Evolutionary conservation across 306 rosid genomes (phyloP), one percentile per base, ranked within the genome.

Genomic region (Vigna angularis): DNA sequence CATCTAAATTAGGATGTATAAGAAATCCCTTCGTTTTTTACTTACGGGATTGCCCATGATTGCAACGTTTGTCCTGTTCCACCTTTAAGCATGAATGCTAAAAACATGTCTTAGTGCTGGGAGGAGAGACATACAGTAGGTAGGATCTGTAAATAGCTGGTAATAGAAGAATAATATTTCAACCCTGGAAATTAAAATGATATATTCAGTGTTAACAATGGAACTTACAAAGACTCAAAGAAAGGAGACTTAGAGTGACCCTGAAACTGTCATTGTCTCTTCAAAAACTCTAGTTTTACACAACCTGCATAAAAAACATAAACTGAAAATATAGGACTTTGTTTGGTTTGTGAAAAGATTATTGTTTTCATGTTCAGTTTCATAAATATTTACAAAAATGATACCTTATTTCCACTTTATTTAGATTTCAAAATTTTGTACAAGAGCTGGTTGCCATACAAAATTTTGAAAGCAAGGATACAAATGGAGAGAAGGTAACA

Each of bases 181-280:
- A 68, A 34, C 51, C 17, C 18, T 36, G 59, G 51, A 77, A 82
- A 64, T 65, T 15, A 52, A 57, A 73, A 74, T 48, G 50, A 52
- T 76, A 82, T 56, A 79, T 84, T 70, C 57, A 51, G 66, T 70
- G 34, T 78, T 70, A 71, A 79, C 78, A 70, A 66, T 74, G 61
- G 74, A 76, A 76, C 49, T 59, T 80, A 84, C 84, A 86, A 76
- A 67, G 75, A 62, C 77, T 42, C 80, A 87, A 82, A 80, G 85
- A 79, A 74, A 74, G 84, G 82, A 66, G 81, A 62, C 73, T 70
- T 63, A 75, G 16, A 73, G 76, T 78, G 69, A 68, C 86, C 91
- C 80, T 65, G 9, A 63, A 81, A 72, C 83, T 79, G 55, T 85
- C 81, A 81, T 50, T 77, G 82, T 73, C 89, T 90, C 86, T 84